phyloP scores from a whole-genome alignment of 2,329 filamentous ascomycete genomes.

The Fusarium poae region DNA sequence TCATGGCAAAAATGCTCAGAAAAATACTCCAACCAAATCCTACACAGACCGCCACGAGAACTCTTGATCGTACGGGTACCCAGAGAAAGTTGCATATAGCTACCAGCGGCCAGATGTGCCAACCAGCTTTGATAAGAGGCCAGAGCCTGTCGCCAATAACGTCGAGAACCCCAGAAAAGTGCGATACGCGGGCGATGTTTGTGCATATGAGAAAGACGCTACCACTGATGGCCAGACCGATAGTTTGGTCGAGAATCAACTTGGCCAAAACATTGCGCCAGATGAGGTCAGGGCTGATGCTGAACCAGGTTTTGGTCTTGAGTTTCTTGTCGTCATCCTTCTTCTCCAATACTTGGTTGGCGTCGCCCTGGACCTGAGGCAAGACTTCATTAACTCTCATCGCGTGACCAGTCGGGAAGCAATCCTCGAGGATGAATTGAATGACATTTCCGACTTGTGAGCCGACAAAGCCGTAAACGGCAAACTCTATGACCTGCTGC shows the following conservation, averaged over 20 bases:
- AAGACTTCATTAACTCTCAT: slow-evolving; percentile 39
- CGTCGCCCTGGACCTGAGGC: slow-evolving; percentile 38
- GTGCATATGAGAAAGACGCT: slow-evolving; percentile 54
- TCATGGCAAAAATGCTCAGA: slow-evolving; percentile 52
- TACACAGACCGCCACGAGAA: slow-evolving; percentile 54
- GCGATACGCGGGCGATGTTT: slow-evolving; percentile 51
- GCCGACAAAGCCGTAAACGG: slow-evolving; percentile 53
- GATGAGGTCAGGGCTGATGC: slow-evolving; percentile 48
- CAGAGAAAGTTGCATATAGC: slow-evolving; percentile 54
- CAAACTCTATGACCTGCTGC: slow-evolving; percentile 55
- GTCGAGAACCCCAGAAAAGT: slow-evolving; percentile 41
- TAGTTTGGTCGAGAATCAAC: slow-evolving; percentile 54
- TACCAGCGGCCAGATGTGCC: slow-evolving; percentile 56
- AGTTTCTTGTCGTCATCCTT: slow-evolving; percentile 41
- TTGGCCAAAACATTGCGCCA: slow-evolving; percentile 54
- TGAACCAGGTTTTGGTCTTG: slow-evolving; percentile 30
- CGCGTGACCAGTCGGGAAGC: slow-evolving; percentile 50
- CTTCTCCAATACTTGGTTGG: slow-evolving; percentile 40
- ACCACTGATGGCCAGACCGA: slow-evolving; percentile 54
- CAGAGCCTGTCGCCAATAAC: slow-evolving; percentile 50
- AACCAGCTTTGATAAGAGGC: slow-evolving; percentile 52
- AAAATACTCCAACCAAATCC: slow-evolving; percentile 57
- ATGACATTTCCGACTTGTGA: slow-evolving; percentile 55
- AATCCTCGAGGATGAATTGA: slow-evolving; percentile 54
- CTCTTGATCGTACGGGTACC: slow-evolving; percentile 54